Evolutionary conservation across 2,329 filamentous ascomycete species (phyloP).

Genomic region (Zymoseptoria tritici): DNA sequence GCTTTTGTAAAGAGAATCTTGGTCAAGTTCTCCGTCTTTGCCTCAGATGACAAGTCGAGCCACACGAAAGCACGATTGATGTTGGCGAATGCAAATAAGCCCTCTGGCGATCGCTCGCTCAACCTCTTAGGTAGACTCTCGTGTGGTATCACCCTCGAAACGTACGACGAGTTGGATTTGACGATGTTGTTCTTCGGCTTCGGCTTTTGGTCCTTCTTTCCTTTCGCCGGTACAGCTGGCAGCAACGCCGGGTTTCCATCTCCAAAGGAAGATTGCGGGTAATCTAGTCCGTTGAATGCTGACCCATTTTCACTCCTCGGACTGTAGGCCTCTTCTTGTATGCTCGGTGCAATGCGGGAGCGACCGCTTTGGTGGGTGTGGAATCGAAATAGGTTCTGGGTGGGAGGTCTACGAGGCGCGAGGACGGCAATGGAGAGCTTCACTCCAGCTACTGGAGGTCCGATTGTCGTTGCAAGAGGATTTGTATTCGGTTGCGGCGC

Average conservation of each 20-base stretch:
- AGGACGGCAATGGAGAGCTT: conserved; percentile 72
- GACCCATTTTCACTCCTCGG: conserved; percentile 41
- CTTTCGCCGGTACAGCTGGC: conserved; percentile 52
- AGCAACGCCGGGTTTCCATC: conserved; percentile 73
- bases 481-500: conserved; percentile 80
- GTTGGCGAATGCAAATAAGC: conserved; percentile 86
- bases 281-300: conserved; percentile 31
- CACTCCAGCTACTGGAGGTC: conserved; percentile 77
- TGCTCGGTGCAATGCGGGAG: conserved; percentile 36
- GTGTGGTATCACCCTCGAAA: conserved; percentile 90
- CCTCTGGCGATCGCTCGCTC: conserved; percentile 68
- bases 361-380: conserved; percentile 34
- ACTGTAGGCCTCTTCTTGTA: conserved; percentile 41
- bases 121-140: conserved; percentile 73
- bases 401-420: conserved; percentile 44
- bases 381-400: conserved; percentile 36
- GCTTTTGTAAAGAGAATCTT: conserved; percentile 97
- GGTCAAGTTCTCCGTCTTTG: conserved; percentile 80
- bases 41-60: conserved; percentile 75
- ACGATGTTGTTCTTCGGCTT: conserved; percentile 98
- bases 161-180: conserved; percentile 97
- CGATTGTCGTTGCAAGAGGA: conserved; percentile 75
- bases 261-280: conserved; percentile 61
- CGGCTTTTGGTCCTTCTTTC: conserved; percentile 60
- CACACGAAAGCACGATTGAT: conserved; percentile 94